Conservation (phyloP, 2,329 filamentous ascomycete species). For the Exophiala sp. region DNA sequence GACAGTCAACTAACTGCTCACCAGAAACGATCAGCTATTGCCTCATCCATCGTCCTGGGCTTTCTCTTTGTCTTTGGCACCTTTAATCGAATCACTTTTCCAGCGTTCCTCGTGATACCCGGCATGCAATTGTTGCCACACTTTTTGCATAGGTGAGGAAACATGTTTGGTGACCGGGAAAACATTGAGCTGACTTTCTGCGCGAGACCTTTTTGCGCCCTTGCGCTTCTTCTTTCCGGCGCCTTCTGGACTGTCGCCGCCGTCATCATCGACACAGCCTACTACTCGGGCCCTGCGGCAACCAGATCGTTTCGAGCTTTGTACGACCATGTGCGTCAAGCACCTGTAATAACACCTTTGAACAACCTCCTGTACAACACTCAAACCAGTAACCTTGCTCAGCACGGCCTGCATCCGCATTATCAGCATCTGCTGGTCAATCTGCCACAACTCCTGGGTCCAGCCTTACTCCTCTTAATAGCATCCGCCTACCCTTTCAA, state of each 20-base stretch:
- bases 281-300: slow-evolving; percentile 57
- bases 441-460: slow-evolving; percentile 68
- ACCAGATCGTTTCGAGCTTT: slow-evolving; percentile 36
- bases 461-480: slow-evolving; percentile 62
- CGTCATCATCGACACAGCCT: slow-evolving; percentile 77
- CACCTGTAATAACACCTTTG: slow-evolving; percentile 70
- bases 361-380: slow-evolving; percentile 78
- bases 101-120: slow-evolving; percentile 84
- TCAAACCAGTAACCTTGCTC: slow-evolving; percentile 64
- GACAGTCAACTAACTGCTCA: not conserved
- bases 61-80: slow-evolving; percentile 78
- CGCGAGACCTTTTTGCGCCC: slow-evolving; percentile 55
- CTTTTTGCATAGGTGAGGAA: slow-evolving; percentile 70
- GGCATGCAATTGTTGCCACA: slow-evolving; percentile 79
- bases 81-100: slow-evolving; percentile 97
- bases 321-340: slow-evolving; percentile 53
- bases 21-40: slow-evolving; percentile 69
- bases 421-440: slow-evolving; percentile 74
- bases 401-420: slow-evolving; percentile 73
- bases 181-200: not conserved
- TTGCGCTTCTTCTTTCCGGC: slow-evolving; percentile 63
- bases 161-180: not conserved
- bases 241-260: slow-evolving; percentile 67
- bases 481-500: slow-evolving; percentile 31
- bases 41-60: slow-evolving; percentile 74